Conservation (phyloP, 306 rosid genomes). For the Medicago truncatula region DNA sequence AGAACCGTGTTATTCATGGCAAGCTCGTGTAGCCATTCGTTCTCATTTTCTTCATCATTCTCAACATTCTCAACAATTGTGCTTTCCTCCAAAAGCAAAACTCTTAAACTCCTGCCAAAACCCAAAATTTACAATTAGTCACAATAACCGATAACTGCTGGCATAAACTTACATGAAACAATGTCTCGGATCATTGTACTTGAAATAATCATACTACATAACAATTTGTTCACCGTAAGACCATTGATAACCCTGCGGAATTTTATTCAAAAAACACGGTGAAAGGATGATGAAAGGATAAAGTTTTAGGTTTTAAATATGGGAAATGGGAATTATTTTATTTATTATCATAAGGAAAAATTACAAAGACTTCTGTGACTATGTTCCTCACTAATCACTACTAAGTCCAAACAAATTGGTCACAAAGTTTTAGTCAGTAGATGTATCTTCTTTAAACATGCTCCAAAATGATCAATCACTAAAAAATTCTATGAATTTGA, state of each 20-base stretch:
- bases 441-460: not conserved
- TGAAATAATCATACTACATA: not conserved
- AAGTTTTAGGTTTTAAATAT: conserved; percentile 5
- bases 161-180: conserved; percentile 34
- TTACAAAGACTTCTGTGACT: no score
- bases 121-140: conserved; percentile 21
- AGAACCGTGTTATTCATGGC: conserved; percentile 84
- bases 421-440: conserved; percentile 6
- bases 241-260: not conserved
- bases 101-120: conserved; percentile 69
- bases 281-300: not conserved
- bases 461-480: conserved; percentile 20
- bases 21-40: conserved; percentile 88
- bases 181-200: conserved; percentile 47
- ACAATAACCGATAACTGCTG: conserved; percentile 8
- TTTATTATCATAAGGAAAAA: not conserved
- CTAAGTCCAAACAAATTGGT: not conserved
- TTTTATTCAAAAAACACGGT: not conserved
- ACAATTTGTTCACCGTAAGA: not conserved
- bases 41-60: not conserved
- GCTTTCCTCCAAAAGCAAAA: conserved; percentile 92
- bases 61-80: conserved; percentile 57
- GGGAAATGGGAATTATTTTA: not conserved
- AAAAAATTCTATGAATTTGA: not conserved
- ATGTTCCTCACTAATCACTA: no score